phyloP scores from a whole-genome alignment of 1,284 basidiomycete species.

The Trametes sp. region DNA sequence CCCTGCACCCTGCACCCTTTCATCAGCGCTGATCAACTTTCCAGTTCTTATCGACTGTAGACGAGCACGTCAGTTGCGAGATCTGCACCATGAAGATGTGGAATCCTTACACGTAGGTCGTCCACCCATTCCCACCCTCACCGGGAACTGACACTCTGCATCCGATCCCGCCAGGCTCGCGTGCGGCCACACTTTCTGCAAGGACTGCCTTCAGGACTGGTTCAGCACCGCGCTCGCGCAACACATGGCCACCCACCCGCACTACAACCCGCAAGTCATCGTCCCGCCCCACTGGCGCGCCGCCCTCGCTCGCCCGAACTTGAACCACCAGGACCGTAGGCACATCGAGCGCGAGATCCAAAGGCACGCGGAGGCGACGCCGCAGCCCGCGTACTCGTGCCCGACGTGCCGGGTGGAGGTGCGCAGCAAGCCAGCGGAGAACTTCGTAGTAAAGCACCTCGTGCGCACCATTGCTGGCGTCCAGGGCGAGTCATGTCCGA shows the following conservation, averaged over 20 bases:
- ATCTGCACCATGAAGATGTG: constrained; percentile 69
- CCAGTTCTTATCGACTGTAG: constrained; percentile 53
- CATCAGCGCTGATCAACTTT: constrained; percentile 2
- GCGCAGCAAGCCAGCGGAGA: constrained; percentile 59
- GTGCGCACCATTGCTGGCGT: constrained; percentile 55
- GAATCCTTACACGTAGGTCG: constrained; percentile 66
- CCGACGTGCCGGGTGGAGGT: constrained; percentile 67
- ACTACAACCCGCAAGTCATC: constrained; percentile 46
- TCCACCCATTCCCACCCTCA: constrained; percentile 1
- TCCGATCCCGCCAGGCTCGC: constrained; percentile 51
- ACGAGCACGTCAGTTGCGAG: constrained; percentile 65
- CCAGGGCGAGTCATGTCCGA: constrained; percentile 55
- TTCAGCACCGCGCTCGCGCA: constrained; percentile 59
- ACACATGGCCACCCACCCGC: constrained; percentile 56
- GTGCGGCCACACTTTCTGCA: constrained; percentile 77
- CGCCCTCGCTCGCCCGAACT: constrained; percentile 31
- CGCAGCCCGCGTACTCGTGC: constrained; percentile 64
- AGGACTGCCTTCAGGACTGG: constrained; percentile 70
- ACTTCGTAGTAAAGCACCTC: constrained; percentile 65
- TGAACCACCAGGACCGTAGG: constrained; percentile 30
- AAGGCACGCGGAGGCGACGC: constrained; percentile 30
- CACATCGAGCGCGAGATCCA: constrained; percentile 36
- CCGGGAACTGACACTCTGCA: constrained; percentile 12
- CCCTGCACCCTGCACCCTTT: background rate
- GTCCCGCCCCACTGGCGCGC: constrained; percentile 24